These are phyloP conservation scores for Aspergillus quadricinctus DNA, from an alignment of 2,329 filamentous ascomycete genomes.

Conservation along the genomic window DNA sequence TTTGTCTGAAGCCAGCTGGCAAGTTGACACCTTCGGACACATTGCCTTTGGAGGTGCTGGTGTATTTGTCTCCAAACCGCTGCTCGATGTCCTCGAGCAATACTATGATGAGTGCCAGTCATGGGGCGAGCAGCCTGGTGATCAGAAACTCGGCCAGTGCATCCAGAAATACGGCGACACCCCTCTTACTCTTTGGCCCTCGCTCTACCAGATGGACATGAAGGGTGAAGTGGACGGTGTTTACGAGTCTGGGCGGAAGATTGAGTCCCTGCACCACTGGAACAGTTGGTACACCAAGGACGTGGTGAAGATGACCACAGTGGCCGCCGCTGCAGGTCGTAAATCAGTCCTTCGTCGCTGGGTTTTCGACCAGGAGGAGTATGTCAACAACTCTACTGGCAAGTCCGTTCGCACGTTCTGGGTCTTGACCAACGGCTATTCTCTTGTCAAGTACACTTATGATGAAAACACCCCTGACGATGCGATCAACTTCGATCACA, in stretches of 20 bases:
- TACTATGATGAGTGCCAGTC: slow-evolving; percentile 41
- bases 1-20: slow-evolving; percentile 41
- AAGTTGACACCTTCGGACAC: slow-evolving; percentile 41
- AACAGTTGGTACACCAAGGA: slow-evolving; percentile 43
- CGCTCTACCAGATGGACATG: slow-evolving; percentile 44
- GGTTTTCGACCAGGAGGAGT: slow-evolving; percentile 40
- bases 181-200: slow-evolving; percentile 38
- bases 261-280: slow-evolving; percentile 44
- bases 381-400: slow-evolving; percentile 32
- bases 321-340: slow-evolving; percentile 37
- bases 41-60: slow-evolving; percentile 44
- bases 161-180: slow-evolving; percentile 39
- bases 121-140: slow-evolving; percentile 41
- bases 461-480: slow-evolving; percentile 32
- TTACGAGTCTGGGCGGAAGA: slow-evolving; percentile 41
- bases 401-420: slow-evolving; percentile 36
- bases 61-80: slow-evolving; percentile 40
- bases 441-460: slow-evolving; percentile 40
- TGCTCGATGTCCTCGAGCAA: slow-evolving; percentile 35
- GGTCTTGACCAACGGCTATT: slow-evolving; percentile 44
- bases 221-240: slow-evolving; percentile 39
- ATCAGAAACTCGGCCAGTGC: slow-evolving; percentile 43
- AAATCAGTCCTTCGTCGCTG: slow-evolving; percentile 41
- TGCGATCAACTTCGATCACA: slow-evolving; percentile 40
- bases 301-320: slow-evolving; percentile 42